phyloP scores from a whole-genome alignment of 2,329 filamentous ascomycete genomes.

The Colletotrichum sansevieriae region DNA sequence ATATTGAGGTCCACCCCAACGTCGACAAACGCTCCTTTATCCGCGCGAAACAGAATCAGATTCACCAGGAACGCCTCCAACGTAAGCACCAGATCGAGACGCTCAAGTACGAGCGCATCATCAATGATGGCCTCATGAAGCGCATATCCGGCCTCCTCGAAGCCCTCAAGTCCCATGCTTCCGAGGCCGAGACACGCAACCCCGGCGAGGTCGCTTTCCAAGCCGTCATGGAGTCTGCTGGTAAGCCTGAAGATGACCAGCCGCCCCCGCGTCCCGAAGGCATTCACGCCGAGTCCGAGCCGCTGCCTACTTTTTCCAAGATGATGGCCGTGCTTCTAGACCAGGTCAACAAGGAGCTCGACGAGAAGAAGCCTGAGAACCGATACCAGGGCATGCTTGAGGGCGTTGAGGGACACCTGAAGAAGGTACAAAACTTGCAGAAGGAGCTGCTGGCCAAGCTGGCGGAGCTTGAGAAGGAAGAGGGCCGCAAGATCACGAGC shows the following conservation, averaged over 20 bases:
- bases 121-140: slow-evolving; percentile 90
- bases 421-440: slow-evolving; percentile 84
- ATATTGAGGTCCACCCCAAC: slow-evolving; percentile 98
- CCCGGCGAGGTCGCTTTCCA: slow-evolving; percentile 90
- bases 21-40: slow-evolving; percentile 99
- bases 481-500: slow-evolving; percentile 92
- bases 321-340: slow-evolving; percentile 99
- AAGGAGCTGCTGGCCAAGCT: slow-evolving; percentile 80
- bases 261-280: slow-evolving; percentile 82
- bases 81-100: slow-evolving; percentile 91
- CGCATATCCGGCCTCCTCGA: slow-evolving; percentile 85
- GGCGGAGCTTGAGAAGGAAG: slow-evolving; percentile 85
- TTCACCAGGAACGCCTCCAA: slow-evolving; percentile 89
- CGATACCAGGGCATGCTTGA: slow-evolving; percentile 81
- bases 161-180: slow-evolving; percentile 80
- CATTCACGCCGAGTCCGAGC: slow-evolving; percentile 80
- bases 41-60: slow-evolving; percentile 96
- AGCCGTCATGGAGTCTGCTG: slow-evolving; percentile 85
- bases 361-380: slow-evolving; percentile 76
- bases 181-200: slow-evolving; percentile 72
- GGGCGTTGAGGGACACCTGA: slow-evolving; percentile 81
- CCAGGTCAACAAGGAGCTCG: slow-evolving; percentile 87
- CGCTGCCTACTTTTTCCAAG: slow-evolving; percentile 87
- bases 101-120: slow-evolving; percentile 89
- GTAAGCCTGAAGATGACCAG: slow-evolving; percentile 78